Base-by-base conservation (phyloP, 139 green algal species). In the Chlorella sp. region DNA sequence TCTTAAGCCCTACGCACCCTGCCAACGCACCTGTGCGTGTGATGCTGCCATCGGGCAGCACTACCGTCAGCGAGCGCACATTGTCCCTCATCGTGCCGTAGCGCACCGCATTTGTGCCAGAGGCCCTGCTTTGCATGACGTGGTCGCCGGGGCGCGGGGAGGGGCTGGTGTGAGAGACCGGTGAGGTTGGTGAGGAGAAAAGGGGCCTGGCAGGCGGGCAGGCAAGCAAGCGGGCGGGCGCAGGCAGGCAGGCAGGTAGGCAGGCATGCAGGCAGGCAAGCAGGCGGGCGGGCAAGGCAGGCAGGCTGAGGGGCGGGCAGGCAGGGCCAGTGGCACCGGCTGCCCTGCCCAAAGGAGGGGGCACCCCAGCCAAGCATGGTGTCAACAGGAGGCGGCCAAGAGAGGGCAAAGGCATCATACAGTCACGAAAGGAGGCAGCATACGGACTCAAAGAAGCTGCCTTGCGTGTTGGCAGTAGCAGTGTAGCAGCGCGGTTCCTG, bases 11-110 rank as follows among this genome's bases (percentile, higher is more conserved):
- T 57, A 57, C 64, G 5, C 64, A 73, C 16, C n/a, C n/a, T 42
- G 73, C n/a, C 39, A 16, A 80, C 26, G 15, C 66, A 83, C 92
- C 92, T 18, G 91, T 94, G 21, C 76, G 53, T 26, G 92, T 88
- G 19, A 93, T 39, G n/a, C 81, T 73, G 32, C 94, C 94, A 37
- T 94, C 87, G 15, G 95, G 88, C 87, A 96, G 83, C 18, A 95
- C 94, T 9, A 92, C 94, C 11, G 91, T 95, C 66, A 96, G 84
- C 0, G 91, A 93, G 26, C 95, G 87, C 69, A 97, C 94, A 39
- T 93, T 94, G 36, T 97, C 95, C 2, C 93, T 86, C 95, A 97
- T 97, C 36, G 95, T 97, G 57, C 95, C 95, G 81, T 97, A 96
- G 64, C 89, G n/a, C 26, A 97, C 95, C 14, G 95, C 91, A 57